phyloP scores from a whole-genome alignment of 768 basidiomycete species.

The Tricholoma sp. region DNA sequence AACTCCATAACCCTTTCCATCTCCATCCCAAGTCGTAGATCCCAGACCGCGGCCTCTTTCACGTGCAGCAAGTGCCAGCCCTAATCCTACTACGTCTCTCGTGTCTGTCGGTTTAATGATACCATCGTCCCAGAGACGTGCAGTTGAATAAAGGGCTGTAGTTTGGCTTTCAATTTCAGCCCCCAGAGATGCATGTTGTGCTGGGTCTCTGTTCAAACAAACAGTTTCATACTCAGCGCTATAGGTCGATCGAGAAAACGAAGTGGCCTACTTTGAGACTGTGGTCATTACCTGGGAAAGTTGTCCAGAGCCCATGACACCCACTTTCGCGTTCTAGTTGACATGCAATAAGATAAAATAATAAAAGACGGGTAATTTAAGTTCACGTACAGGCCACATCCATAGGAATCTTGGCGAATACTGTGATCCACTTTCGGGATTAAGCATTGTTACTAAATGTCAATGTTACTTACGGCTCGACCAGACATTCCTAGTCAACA shows the following conservation, averaged over 20 bases:
- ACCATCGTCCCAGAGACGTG: constrained; percentile 92
- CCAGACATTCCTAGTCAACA: constrained; percentile 76
- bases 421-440: constrained; percentile 28
- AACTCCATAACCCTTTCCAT: constrained; percentile 73
- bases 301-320: constrained; percentile 94
- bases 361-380: constrained; percentile 4
- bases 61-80: constrained; percentile 72
- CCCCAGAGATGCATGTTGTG: constrained; percentile 70
- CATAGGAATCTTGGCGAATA: constrained; percentile 94
- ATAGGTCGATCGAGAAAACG: neutral
- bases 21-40: constrained; percentile 67
- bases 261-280: constrained; percentile 65
- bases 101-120: constrained; percentile 89
- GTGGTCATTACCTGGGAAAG: constrained; percentile 90
- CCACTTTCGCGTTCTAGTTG: constrained; percentile 80
- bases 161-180: constrained; percentile 87
- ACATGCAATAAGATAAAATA: constrained; percentile 5
- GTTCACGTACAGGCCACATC: constrained; percentile 88
- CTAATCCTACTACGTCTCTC: constrained; percentile 81
- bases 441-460: neutral
- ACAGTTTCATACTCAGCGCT: neutral
- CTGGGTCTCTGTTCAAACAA: constrained; percentile 55
- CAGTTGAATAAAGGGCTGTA: constrained; percentile 81
- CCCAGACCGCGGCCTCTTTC: constrained; percentile 20
- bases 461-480: constrained; percentile 63